Base-by-base conservation (phyloP, 2,329 filamentous ascomycete genomes). In the Pyricularia sp. region DNA sequence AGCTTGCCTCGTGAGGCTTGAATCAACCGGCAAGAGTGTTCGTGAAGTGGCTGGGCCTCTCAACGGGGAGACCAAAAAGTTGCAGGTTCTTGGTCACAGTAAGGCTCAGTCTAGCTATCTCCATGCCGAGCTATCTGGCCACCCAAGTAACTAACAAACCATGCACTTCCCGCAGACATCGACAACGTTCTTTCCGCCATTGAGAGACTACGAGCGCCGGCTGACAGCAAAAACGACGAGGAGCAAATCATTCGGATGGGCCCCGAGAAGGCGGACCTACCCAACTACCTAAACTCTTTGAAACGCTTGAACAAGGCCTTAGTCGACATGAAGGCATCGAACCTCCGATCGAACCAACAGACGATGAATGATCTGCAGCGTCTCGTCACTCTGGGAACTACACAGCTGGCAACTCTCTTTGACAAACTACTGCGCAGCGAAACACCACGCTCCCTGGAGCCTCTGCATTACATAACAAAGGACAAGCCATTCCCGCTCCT, bases 41-140 rank as follows among this genome's bases (percentile, higher is more conserved):
- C 90, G 93, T 75, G 92, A 97, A 76, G 94, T 96, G 12, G 93
- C 96, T 69, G 93, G 93, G 0, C 95, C 95, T 10, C 90, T 99
- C 61, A 96, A 94, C 76, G 92, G 91, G 74, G 96, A 97, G 78
- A 98, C 95, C 0, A 92, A 93, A 78, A 90, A 89, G 71, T 84
- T 98, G 26, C 95, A 98, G 79, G 86, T 90, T n/a, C 87, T 96
- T 50, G 93, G 92, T 72, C 89, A 86, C 72, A 99, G 90, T 91
- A 77, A 74, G 85, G 10, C 70, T 1, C 33, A 55, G 20, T 55
- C 7, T 55, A 55, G 20, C 42, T n/a, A 55, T 17, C 30, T 26
- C 26, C 30, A 50, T 64, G 65, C 26, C 25, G 7, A 9, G 26
- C 11, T 17, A 25, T 10, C 33, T 30, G 17, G 14, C 26, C 17